Evolutionary conservation across 2,329 filamentous ascomycete genomes (phyloP).

Genomic region (Sclerotinia borealis): DNA sequence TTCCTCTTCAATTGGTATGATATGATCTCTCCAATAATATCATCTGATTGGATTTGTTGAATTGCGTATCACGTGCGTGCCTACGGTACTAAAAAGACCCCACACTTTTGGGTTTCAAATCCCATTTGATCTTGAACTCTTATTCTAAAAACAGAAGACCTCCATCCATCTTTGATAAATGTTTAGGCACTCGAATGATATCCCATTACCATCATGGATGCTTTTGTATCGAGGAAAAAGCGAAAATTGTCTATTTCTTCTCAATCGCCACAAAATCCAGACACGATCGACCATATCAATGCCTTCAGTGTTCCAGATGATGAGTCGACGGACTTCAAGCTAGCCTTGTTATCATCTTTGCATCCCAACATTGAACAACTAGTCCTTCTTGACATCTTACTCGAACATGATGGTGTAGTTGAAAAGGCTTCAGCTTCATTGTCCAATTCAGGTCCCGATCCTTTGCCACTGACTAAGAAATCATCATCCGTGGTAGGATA

Average conservation of each 20-base stretch:
- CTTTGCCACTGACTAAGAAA: conserved; percentile 25
- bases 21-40: no score
- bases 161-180: neutral
- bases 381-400: conserved; percentile 68
- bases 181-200: neutral
- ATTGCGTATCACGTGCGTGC: no score
- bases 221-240: conserved; percentile 50
- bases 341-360: conserved; percentile 76
- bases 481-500: conserved; percentile 38
- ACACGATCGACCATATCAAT: conserved; percentile 24
- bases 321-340: conserved; percentile 82
- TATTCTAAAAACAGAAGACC: neutral
- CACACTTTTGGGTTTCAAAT: neutral
- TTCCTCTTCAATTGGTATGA: no score
- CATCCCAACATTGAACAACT: conserved; percentile 59
- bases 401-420: conserved; percentile 74
- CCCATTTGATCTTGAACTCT: neutral
- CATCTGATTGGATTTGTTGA: no score
- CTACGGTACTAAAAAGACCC: no score
- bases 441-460: conserved; percentile 17
- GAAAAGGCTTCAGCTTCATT: conserved; percentile 56
- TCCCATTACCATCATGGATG: conserved; percentile 42
- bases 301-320: conserved; percentile 37
- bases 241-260: conserved; percentile 37
- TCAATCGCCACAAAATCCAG: neutral